These are phyloP conservation scores for Colletotrichum camelliae DNA, from an alignment of 2,329 filamentous ascomycete species.

Conservation along the genomic window DNA sequence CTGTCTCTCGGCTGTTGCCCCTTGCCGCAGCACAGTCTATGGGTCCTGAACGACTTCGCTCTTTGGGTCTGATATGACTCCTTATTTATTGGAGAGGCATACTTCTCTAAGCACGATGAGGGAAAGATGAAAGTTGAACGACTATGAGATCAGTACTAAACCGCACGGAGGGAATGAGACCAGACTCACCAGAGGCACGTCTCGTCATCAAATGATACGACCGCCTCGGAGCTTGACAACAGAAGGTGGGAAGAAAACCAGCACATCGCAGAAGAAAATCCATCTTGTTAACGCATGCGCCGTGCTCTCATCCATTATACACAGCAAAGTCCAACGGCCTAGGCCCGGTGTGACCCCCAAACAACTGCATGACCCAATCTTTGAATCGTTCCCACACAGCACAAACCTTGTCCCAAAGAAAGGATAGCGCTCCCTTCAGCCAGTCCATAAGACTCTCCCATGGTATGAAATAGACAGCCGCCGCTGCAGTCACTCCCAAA, in stretches of 20 bases:
- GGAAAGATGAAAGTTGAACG: background rate
- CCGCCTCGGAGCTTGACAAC: background rate
- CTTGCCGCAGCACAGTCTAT: too few species aligned
- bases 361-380: background rate
- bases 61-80: too few species aligned
- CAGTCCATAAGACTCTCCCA: background rate
- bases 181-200: background rate
- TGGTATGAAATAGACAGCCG: constrained; percentile 1
- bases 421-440: background rate
- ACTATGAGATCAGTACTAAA: background rate
- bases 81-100: too few species aligned
- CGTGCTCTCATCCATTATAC: background rate
- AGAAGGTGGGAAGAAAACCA: background rate
- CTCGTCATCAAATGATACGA: background rate
- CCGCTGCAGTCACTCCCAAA: background rate
- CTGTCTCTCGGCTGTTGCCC: too few species aligned
- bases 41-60: too few species aligned
- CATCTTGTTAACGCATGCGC: background rate
- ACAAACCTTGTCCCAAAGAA: constrained; percentile 1
- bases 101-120: too few species aligned
- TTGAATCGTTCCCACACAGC: background rate
- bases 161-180: background rate
- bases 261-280: background rate
- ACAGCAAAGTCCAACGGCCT: background rate
- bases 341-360: background rate